A percentile compares a stretch with the other conserved stretches of the same genome.
Conservation (phyloP, 1,284 basidiomycete genomes). For the Microbotryum lychnidis-dioicae region DNA sequence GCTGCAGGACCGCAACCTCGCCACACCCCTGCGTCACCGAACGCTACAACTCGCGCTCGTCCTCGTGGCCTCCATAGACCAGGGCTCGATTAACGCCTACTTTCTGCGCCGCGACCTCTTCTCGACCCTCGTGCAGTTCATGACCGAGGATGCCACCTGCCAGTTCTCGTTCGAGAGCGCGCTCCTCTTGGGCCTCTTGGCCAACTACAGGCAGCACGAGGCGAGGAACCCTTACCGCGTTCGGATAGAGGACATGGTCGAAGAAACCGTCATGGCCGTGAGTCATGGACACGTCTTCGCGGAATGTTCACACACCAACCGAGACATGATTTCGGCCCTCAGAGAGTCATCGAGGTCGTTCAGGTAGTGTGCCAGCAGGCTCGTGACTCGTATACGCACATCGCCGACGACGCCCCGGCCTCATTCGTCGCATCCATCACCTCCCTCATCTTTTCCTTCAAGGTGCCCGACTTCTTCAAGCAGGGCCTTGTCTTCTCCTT, state of each 20-base stretch:
- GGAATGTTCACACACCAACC: not conserved
- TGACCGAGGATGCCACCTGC: slow-evolving; percentile 11
- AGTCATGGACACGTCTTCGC: not conserved
- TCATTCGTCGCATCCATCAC: slow-evolving; percentile 29
- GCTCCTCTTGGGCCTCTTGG: slow-evolving; percentile 34
- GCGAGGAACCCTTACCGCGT: slow-evolving; percentile 35
- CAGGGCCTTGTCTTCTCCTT: slow-evolving; percentile 9
- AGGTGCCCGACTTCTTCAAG: slow-evolving; percentile 14
- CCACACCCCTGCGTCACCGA: slow-evolving; percentile 31
- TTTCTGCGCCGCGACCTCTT: slow-evolving; percentile 38
- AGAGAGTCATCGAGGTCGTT: slow-evolving; percentile 25
- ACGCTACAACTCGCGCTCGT: slow-evolving; percentile 33
- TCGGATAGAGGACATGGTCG: slow-evolving; percentile 37
- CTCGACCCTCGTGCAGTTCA: slow-evolving; percentile 30
- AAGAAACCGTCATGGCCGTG: slow-evolving; percentile 35
- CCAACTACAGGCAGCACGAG: slow-evolving; percentile 34
- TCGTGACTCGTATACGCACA: slow-evolving; percentile 19
- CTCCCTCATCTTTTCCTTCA: slow-evolving; percentile 28
- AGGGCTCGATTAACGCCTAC: slow-evolving; percentile 34
- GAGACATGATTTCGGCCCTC: not conserved
- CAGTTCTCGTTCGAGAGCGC: slow-evolving; percentile 18
- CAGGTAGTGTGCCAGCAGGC: slow-evolving; percentile 3
- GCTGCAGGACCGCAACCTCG: slow-evolving; percentile 18
- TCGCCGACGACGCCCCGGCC: slow-evolving; percentile 31
- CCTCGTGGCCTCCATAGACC: slow-evolving; percentile 31